A percentile compares a stretch with the other conserved stretches of the same genome.
Evolutionary conservation across 768 basidiomycete genomes (phyloP).

Genomic region (Mycena belliarum): DNA sequence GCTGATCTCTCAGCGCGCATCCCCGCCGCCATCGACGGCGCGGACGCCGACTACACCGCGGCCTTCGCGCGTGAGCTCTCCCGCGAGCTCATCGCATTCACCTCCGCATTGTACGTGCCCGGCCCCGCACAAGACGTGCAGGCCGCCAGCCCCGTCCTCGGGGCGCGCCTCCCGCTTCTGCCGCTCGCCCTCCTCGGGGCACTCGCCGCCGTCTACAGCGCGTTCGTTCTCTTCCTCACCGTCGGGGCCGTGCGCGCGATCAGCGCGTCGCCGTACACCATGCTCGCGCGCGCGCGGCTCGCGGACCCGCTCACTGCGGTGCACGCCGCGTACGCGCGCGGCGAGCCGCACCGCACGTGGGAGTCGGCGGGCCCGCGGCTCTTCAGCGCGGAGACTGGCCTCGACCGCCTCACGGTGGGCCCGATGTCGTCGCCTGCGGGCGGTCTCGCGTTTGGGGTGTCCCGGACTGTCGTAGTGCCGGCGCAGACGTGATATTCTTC

Average conservation of each 20-base stretch:
- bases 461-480: neutral
- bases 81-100: slow-evolving; percentile 17
- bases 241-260: slow-evolving; percentile 1
- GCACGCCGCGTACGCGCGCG: slow-evolving; percentile 16
- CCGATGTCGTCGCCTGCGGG: slow-evolving; percentile 7
- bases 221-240: slow-evolving; percentile 5
- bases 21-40: slow-evolving; percentile 16
- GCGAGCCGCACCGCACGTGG: slow-evolving; percentile 19
- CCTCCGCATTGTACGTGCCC: slow-evolving; percentile 2
- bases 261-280: slow-evolving; percentile 15
- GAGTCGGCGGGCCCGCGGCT: slow-evolving; percentile 3
- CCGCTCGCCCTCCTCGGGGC: slow-evolving; percentile 3
- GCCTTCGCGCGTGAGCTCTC: slow-evolving; percentile 18
- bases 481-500: too few species aligned
- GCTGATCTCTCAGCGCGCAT: slow-evolving; percentile 2
- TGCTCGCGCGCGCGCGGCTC: slow-evolving; percentile 16
- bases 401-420: slow-evolving; percentile 16
- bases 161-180: slow-evolving; percentile 1
- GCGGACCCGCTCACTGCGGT: slow-evolving; percentile 14
- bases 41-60: slow-evolving; percentile 5
- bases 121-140: neutral
- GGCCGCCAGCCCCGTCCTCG: slow-evolving; percentile 1
- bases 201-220: slow-evolving; percentile 5
- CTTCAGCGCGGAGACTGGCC: slow-evolving; percentile 16
- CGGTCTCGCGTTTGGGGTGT: slow-evolving; percentile 18